Evolutionary conservation across 75 land plant species (phyloP).

Genomic region (Gnetum montanum): DNA sequence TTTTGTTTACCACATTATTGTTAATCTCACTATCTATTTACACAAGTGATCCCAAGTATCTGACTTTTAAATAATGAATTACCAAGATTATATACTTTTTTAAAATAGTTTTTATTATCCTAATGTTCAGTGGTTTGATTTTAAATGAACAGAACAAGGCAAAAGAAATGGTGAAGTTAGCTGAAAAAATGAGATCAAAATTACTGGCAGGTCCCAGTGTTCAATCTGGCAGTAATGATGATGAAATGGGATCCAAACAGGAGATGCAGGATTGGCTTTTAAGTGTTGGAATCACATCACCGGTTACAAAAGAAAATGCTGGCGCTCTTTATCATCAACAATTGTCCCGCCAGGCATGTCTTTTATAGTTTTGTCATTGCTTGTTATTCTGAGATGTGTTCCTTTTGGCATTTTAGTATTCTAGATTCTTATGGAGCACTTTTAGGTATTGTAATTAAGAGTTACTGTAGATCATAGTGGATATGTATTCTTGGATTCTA

Average conservation of each 20-base stretch:
- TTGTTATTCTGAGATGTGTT: not conserved
- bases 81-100: too few relatives aligned
- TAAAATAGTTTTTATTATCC: too few relatives aligned
- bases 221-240: slow-evolving; percentile 54
- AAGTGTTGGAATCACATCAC: slow-evolving; percentile 91
- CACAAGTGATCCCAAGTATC: too few relatives aligned
- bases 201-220: slow-evolving; percentile 44
- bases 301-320: slow-evolving; percentile 92
- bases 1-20: too few relatives aligned
- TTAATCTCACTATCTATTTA: too few relatives aligned
- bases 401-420: not conserved
- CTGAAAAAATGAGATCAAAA: slow-evolving; percentile 86
- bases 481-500: too few relatives aligned
- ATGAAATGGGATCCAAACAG: slow-evolving; percentile 70
- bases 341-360: slow-evolving; percentile 79
- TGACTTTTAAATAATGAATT: too few relatives aligned
- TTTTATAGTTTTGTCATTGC: slow-evolving; percentile 5
- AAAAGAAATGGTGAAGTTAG: slow-evolving; percentile 90
- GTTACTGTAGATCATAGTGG: too few relatives aligned
- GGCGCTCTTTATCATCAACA: slow-evolving; percentile 97
- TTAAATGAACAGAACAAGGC: slow-evolving; percentile 81
- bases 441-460: too few relatives aligned
- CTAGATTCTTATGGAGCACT: too few relatives aligned
- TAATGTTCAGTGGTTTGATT: too few relatives aligned
- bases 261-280: slow-evolving; percentile 96